Conservation (phyloP, 192 early-diverging fungal species). For the Podila horticola region DNA sequence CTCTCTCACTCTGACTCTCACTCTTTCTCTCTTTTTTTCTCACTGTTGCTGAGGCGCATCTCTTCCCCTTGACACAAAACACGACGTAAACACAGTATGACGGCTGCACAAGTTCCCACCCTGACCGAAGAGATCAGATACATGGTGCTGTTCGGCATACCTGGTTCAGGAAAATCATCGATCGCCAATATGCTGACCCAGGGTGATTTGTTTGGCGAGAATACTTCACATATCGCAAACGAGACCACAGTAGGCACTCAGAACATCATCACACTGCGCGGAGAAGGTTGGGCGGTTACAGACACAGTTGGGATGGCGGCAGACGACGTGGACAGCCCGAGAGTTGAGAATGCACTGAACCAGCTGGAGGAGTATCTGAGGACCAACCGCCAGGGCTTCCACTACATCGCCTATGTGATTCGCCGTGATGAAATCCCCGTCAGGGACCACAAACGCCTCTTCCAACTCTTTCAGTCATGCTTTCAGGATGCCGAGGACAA, state of each 20-base stretch:
- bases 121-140: background rate
- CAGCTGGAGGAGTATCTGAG: background rate
- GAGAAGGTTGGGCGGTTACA: background rate
- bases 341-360: background rate
- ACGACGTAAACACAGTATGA: background rate
- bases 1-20: no score
- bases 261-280: background rate
- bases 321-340: background rate
- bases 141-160: background rate
- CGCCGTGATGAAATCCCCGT: background rate
- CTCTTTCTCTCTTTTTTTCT: no score
- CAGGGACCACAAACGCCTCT: background rate
- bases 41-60: background rate
- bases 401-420: background rate
- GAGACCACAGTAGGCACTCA: background rate
- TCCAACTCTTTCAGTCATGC: background rate
- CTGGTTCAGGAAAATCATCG: background rate
- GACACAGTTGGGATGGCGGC: background rate
- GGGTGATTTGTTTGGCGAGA: background rate
- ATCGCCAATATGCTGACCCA: slow-evolving; percentile 2
- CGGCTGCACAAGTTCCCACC: background rate
- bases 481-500: background rate
- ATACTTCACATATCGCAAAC: background rate
- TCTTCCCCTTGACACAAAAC: background rate
- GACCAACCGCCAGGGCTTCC: background rate